Conservation (phyloP, 495 filamentous ascomycete species). For the Letharia columbiana region DNA sequence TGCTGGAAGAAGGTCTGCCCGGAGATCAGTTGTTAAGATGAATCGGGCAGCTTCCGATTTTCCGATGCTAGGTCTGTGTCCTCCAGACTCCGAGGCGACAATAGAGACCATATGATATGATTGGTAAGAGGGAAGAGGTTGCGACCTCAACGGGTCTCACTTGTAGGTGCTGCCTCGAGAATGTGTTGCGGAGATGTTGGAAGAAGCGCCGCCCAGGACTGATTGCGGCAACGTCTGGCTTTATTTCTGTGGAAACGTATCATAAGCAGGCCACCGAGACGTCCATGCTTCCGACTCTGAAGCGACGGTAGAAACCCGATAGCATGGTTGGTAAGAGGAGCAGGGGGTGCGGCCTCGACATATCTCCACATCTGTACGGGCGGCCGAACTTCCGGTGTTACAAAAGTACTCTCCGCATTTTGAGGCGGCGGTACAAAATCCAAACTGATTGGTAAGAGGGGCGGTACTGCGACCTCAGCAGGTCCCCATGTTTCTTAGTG, state of each 20-base stretch:
- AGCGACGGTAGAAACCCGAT: not conserved
- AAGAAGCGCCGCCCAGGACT: too few relatives aligned
- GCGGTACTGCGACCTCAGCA: not conserved
- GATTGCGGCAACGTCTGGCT: too few relatives aligned
- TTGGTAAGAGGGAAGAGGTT: not conserved
- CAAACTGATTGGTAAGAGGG: not conserved
- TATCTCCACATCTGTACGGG: not conserved
- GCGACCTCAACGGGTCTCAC: not conserved
- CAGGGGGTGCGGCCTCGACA: not conserved
- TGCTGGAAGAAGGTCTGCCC: not conserved
- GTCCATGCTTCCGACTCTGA: not conserved
- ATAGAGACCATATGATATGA: not conserved
- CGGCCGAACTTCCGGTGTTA: too few relatives aligned
- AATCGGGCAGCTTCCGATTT: not conserved
- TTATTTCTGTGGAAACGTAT: too few relatives aligned
- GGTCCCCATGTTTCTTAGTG: not conserved
- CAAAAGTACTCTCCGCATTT: too few relatives aligned
- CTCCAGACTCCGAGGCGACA: not conserved
- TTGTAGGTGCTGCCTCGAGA: too few relatives aligned
- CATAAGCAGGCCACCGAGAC: too few relatives aligned
- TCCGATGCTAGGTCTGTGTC: not conserved
- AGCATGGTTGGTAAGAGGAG: not conserved
- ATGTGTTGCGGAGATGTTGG: too few relatives aligned
- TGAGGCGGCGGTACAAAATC: not conserved
- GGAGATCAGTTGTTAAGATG: not conserved